Conservation (phyloP, 2,329 filamentous ascomycete species). For the Pseudogymnoascus sp. region DNA sequence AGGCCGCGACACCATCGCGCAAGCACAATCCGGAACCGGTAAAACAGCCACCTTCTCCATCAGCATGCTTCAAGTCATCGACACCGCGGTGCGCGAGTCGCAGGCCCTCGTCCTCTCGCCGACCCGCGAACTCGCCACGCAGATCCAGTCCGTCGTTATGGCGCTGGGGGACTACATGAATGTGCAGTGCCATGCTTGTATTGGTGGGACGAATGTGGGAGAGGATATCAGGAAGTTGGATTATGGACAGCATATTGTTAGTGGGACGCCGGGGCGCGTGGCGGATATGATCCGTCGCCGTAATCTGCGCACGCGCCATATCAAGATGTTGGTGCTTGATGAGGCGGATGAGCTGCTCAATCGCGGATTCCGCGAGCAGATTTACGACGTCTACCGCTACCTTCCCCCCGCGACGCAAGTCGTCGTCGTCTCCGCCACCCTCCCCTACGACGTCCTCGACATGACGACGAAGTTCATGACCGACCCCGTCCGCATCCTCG, state of each 20-base stretch:
- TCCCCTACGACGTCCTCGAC: slow-evolving; percentile 95
- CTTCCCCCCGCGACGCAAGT: slow-evolving; percentile 95
- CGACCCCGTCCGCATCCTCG: slow-evolving; percentile 88
- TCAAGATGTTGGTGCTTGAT: slow-evolving; percentile 73
- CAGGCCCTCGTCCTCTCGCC: slow-evolving; percentile 94
- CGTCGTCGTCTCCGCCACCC: slow-evolving; percentile 93
- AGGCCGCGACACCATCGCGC: slow-evolving; percentile 95
- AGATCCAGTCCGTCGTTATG: slow-evolving; percentile 98
- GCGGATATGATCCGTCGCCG: slow-evolving; percentile 75
- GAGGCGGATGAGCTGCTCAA: slow-evolving; percentile 77
- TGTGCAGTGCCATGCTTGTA: slow-evolving; percentile 97
- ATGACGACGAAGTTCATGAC: slow-evolving; percentile 99
- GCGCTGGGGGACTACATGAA: slow-evolving; percentile 99
- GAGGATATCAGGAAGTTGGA: slow-evolving; percentile 97
- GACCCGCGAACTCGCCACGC: slow-evolving; percentile 91
- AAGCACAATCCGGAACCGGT: slow-evolving; percentile 93
- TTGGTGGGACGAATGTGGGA: slow-evolving; percentile 94
- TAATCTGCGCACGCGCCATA: slow-evolving; percentile 64
- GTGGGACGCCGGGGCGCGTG: slow-evolving; percentile 92
- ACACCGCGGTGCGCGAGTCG: slow-evolving; percentile 84
- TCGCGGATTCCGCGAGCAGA: slow-evolving; percentile 94
- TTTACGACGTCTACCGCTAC: slow-evolving; percentile 98
- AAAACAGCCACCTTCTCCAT: slow-evolving; percentile 97
- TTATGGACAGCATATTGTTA: slow-evolving; percentile 95
- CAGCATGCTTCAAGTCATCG: slow-evolving; percentile 91